A percentile compares a stretch with the other conserved stretches of the same genome.
phyloP scores from a whole-genome alignment of 345 rosid genomes.

The Dimocarpus longan region DNA sequence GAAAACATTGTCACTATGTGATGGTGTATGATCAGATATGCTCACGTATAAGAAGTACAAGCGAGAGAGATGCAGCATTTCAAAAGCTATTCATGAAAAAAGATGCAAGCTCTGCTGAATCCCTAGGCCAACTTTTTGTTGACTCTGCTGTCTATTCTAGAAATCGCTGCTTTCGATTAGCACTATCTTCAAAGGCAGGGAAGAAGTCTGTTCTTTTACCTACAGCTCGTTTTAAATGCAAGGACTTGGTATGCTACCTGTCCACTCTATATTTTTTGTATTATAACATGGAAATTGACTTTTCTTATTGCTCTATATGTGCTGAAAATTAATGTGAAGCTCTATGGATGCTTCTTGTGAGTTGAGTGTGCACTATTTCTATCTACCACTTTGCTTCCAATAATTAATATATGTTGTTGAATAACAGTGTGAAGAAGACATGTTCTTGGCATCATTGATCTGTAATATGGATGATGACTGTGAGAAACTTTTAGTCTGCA shows the following conservation, averaged over 20 bases:
- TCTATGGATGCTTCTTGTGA: background rate
- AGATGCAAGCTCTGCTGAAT: constrained; percentile 53
- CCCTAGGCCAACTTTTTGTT: constrained; percentile 62
- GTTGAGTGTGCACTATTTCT: background rate
- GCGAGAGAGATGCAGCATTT: constrained; percentile 54
- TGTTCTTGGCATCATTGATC: constrained; percentile 89
- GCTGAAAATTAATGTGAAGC: background rate
- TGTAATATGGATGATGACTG: constrained; percentile 79
- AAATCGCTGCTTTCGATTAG: constrained; percentile 94
- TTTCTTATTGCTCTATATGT: background rate
- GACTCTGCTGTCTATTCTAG: constrained; percentile 93
- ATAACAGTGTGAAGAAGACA: constrained; percentile 72
- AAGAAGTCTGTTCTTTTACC: constrained; percentile 83
- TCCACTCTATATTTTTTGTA: constrained; percentile 2
- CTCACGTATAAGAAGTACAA: constrained; percentile 56
- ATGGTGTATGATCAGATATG: constrained; percentile 61
- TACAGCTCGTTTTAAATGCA: constrained; percentile 77
- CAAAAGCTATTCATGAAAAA: constrained; percentile 62
- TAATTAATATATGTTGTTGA: constrained; percentile 23
- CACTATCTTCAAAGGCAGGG: constrained; percentile 93
- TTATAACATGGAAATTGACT: background rate
- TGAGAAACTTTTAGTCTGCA: constrained; percentile 86
- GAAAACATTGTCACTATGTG: constrained; percentile 18
- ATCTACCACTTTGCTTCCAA: background rate
- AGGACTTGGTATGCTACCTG: constrained; percentile 65